Percentiles rank a stretch among this genome's conserved stretches.
phyloP scores from a whole-genome alignment of 441 rosid species.

The Francoa sonchifolia region DNA sequence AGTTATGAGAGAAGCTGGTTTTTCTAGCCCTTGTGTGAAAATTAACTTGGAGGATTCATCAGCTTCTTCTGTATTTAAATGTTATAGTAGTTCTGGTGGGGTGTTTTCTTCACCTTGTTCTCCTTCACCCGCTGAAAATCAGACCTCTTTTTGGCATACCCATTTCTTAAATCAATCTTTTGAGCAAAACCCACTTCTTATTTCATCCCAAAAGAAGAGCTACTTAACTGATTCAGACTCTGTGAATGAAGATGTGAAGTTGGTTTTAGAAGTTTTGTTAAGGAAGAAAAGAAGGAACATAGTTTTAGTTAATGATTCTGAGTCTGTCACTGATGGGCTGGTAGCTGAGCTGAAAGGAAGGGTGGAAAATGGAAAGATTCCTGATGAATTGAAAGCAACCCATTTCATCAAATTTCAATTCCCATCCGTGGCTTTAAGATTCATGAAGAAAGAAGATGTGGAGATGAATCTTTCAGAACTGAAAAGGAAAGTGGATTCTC shows the following conservation, averaged over 20 bases:
- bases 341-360: conserved; percentile 41
- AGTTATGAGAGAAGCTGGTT: conserved; percentile 91
- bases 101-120: conserved; percentile 74
- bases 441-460: conserved; percentile 57
- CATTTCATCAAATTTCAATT: conserved; percentile 55
- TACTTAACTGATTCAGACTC: conserved; percentile 23
- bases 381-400: conserved; percentile 42
- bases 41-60: conserved; percentile 62
- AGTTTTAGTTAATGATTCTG: conserved; percentile 64
- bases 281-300: conserved; percentile 55
- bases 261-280: conserved; percentile 53
- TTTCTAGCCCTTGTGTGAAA: conserved; percentile 68
- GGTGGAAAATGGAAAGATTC: conserved; percentile 61
- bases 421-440: conserved; percentile 47
- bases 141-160: conserved; percentile 40
- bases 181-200: conserved; percentile 38
- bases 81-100: conserved; percentile 33
- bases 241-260: conserved; percentile 49
- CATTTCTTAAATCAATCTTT: conserved; percentile 39
- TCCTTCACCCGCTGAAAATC: conserved; percentile 41
- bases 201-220: conserved; percentile 34
- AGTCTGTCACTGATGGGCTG: conserved; percentile 41
- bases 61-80: conserved; percentile 52
- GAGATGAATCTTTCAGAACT: conserved; percentile 42
- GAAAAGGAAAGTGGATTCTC: conserved; percentile 45